phyloP scores from a whole-genome alignment of 2,329 filamentous ascomycete species.

The Chrysosporium queenslandicum region DNA sequence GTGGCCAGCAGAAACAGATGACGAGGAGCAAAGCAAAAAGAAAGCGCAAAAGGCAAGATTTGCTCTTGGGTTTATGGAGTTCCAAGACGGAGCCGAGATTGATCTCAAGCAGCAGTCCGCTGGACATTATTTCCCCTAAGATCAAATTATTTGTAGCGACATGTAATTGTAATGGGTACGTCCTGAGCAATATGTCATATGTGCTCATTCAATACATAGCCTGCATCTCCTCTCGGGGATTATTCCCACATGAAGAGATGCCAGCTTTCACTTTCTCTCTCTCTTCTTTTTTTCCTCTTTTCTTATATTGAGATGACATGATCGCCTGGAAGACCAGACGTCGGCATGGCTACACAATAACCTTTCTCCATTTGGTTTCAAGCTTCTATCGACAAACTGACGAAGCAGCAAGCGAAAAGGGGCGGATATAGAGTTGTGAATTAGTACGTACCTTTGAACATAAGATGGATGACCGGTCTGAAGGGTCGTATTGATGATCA shows the following conservation, averaged over 20 bases:
- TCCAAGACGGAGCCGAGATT: background rate
- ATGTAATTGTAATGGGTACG: background rate
- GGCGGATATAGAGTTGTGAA: slow-evolving; percentile 13
- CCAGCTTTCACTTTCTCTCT: too few relatives aligned
- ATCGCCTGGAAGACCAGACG: slow-evolving; percentile 21
- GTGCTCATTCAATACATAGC: slow-evolving; percentile 3
- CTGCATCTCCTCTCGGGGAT: background rate
- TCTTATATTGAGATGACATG: slow-evolving; percentile 21
- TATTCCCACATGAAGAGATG: slow-evolving; percentile 8
- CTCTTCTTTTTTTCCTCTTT: slow-evolving; percentile 27
- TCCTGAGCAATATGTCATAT: slow-evolving; percentile 3
- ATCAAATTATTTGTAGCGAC: background rate
- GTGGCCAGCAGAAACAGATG: background rate
- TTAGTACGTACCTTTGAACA: slow-evolving; percentile 41
- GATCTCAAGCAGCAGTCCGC: background rate
- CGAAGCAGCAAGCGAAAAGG: slow-evolving; percentile 14
- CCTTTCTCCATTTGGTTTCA: slow-evolving; percentile 29
- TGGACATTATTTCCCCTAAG: background rate
- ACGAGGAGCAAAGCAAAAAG: background rate
- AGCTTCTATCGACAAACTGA: slow-evolving; percentile 27
- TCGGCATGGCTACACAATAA: slow-evolving; percentile 29
- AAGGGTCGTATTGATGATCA: slow-evolving; percentile 37
- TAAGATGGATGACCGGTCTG: slow-evolving; percentile 39
- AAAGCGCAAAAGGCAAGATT: background rate
- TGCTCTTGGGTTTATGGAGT: background rate